These are phyloP conservation scores for Cercospora zeae-maydis DNA, from an alignment of 2,329 filamentous ascomycete species.

Conservation along the genomic window DNA sequence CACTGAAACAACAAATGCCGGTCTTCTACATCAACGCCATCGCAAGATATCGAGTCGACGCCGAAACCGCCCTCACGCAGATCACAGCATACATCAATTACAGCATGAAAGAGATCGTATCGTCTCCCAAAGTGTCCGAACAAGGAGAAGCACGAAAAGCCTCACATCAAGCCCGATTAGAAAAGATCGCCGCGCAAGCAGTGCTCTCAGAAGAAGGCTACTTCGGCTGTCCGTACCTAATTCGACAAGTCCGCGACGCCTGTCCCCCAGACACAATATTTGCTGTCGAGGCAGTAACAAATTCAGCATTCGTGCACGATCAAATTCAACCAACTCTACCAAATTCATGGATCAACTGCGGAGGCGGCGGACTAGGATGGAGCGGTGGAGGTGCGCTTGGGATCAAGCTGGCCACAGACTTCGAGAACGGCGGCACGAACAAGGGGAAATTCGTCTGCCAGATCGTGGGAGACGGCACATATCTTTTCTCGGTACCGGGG, in stretches of 20 bases:
- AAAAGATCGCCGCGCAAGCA: constrained; percentile 56
- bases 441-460: constrained; percentile 60
- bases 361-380: constrained; percentile 77
- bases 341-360: constrained; percentile 76
- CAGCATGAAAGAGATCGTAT: constrained; percentile 45
- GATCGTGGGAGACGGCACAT: constrained; percentile 66
- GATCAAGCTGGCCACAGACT: constrained; percentile 67
- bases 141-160: constrained; percentile 56
- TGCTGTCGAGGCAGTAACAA: constrained; percentile 74
- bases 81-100: constrained; percentile 58
- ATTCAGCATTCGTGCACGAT: constrained; percentile 63
- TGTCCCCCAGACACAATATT: constrained; percentile 67
- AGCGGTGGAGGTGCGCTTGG: constrained; percentile 71
- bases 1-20: constrained; percentile 61
- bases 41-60: constrained; percentile 51
- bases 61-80: constrained; percentile 61
- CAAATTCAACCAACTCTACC: constrained; percentile 66
- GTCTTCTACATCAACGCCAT: constrained; percentile 56
- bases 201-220: constrained; percentile 60
- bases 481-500: constrained; percentile 61
- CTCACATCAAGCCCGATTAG: constrained; percentile 57
- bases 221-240: constrained; percentile 59
- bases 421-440: constrained; percentile 46
- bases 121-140: constrained; percentile 26
- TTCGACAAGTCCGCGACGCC: constrained; percentile 52